Evolutionary conservation across 176 grass and related monocot species (phyloP).

Genomic region (Cenchrus americanus): DNA sequence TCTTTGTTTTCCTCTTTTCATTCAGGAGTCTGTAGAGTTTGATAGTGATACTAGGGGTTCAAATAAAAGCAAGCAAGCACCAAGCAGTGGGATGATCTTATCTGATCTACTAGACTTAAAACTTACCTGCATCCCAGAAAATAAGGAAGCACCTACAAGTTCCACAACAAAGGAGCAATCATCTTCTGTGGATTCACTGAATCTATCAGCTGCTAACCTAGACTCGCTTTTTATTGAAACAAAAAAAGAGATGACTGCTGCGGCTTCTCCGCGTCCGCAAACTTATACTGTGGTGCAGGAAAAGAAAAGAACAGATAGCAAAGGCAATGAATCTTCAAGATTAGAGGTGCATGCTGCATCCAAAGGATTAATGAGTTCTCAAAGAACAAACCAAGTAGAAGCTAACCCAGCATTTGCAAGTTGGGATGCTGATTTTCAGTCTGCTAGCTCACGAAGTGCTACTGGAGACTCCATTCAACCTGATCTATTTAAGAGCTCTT

Average conservation of each 20-base stretch:
- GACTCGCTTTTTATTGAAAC: constrained; percentile 64
- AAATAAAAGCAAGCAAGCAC: constrained; percentile 61
- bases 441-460: constrained; percentile 41
- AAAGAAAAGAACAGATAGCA: constrained; percentile 37
- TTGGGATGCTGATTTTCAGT: constrained; percentile 84
- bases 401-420: constrained; percentile 61
- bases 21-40: constrained; percentile 78
- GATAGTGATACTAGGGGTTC: constrained; percentile 60
- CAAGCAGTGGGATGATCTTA: constrained; percentile 60
- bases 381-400: constrained; percentile 46
- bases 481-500: constrained; percentile 59
- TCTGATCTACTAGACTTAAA: constrained; percentile 86
- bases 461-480: constrained; percentile 40
- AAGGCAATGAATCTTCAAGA: constrained; percentile 40
- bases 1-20: neutral
- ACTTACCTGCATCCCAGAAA: constrained; percentile 59
- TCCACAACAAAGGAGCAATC: constrained; percentile 38
- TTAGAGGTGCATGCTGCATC: constrained; percentile 31
- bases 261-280: constrained; percentile 33
- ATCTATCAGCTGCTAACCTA: constrained; percentile 62
- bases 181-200: constrained; percentile 41
- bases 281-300: constrained; percentile 37
- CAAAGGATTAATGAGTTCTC: constrained; percentile 32
- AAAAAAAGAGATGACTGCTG: constrained; percentile 52
- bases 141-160: constrained; percentile 44